Base-by-base conservation (phyloP, 768 basidiomycete genomes). In the Cystofilobasidium macerans region DNA sequence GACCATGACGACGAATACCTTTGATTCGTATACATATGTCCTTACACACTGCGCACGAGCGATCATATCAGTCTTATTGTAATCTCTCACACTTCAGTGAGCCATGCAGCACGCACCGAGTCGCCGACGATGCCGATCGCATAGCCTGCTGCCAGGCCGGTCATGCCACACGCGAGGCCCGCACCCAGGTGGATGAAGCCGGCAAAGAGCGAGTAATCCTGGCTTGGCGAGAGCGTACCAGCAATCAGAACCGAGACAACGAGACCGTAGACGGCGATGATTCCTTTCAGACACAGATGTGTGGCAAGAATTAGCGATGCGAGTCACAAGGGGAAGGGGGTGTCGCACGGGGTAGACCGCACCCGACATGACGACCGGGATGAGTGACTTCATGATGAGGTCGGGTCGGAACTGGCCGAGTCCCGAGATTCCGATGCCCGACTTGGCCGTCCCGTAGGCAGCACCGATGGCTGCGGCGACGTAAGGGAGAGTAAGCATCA, bases 361-460 rank as follows among this genome's bases (percentile, higher is more conserved):
- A 61, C 65, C 65, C 0, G 45, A 42, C 67, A 68, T 74, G 68
- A 77, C 77, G 35, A 98, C 91, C 30, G 65, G 65, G 26, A 62
- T 48, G 40, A 61, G 30, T 8, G 33, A 56, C 83, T 91, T 98
- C 95, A 99, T 99, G 75, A 99, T 89, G 71, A 98, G 81, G 74
- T 99, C 95, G 69, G 95, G 95, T 73, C 83, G 85, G 79, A 98
- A 93, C 57, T 86, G 84, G 62, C 92, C 93, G 65, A 98, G 79
- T 32, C 95, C 94, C 64, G 95, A 86, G 73, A 98, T 97, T 28
- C 93, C 93, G 71, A 99, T 95, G 20, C 95, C 95, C 42, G 94
- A 83, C 77, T 99, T 99, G 32, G 92, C 85, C 0, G 94, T 99
- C 35, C 94, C 94, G 76, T 88, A 89, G 3, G 95, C 93, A 69